These are phyloP conservation scores for Crucibulum laeve DNA, from an alignment of 768 basidiomycete species.

Conservation along the genomic window DNA sequence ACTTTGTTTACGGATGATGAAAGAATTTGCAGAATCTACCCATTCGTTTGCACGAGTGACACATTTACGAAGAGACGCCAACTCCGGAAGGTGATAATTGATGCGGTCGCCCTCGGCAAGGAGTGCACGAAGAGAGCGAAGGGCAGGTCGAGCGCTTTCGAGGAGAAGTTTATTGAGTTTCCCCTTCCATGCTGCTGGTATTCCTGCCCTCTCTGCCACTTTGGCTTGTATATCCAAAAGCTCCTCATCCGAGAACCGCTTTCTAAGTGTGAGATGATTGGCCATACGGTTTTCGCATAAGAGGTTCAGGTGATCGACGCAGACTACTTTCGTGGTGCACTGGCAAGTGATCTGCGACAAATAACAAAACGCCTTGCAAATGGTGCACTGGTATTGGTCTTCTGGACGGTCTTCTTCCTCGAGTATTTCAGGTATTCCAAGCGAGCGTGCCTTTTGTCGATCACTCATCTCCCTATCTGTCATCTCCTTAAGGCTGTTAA, in stretches of 20 bases:
- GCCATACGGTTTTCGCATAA: slow-evolving; percentile 57
- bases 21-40: slow-evolving; percentile 80
- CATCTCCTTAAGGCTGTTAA: slow-evolving; percentile 85
- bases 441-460: slow-evolving; percentile 56
- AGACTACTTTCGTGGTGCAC: slow-evolving; percentile 76
- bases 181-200: slow-evolving; percentile 71
- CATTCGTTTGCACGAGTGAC: slow-evolving; percentile 81
- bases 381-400: slow-evolving; percentile 91
- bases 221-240: slow-evolving; percentile 62
- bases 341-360: slow-evolving; percentile 86
- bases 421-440: slow-evolving; percentile 62
- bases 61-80: slow-evolving; percentile 69
- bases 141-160: slow-evolving; percentile 66
- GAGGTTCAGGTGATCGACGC: slow-evolving; percentile 77
- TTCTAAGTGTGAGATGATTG: slow-evolving; percentile 59
- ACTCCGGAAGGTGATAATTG: slow-evolving; percentile 67
- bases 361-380: slow-evolving; percentile 95
- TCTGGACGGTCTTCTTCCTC: slow-evolving; percentile 82
- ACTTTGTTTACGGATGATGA: slow-evolving; percentile 75
- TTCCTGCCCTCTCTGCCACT: slow-evolving; percentile 65
- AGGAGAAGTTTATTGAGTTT: slow-evolving; percentile 65
- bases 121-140: slow-evolving; percentile 77
- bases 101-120: slow-evolving; percentile 88
- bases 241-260: slow-evolving; percentile 79
- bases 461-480: slow-evolving; percentile 72